Conservation (phyloP, 192 early-diverging fungal genomes). For the Phlyctochytrium planicorne region DNA sequence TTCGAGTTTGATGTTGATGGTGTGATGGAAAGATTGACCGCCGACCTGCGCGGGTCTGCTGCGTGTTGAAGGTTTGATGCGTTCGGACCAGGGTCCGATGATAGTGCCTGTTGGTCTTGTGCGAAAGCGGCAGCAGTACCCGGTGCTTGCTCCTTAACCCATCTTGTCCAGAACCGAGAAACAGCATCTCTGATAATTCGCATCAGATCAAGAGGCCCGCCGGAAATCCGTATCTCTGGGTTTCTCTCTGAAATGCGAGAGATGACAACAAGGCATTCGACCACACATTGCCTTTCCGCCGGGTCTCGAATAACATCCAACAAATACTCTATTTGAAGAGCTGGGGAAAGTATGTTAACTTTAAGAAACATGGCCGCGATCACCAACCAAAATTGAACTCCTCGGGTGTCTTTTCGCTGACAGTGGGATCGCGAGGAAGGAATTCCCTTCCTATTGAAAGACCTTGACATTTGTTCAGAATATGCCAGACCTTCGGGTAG, state of each 20-base stretch:
- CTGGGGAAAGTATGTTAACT: constrained; percentile 25
- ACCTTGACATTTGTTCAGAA: constrained; percentile 61
- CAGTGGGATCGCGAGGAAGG: constrained; percentile 71
- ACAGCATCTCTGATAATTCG: constrained; percentile 67
- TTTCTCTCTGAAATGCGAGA: constrained; percentile 64
- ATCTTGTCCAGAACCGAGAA: constrained; percentile 65
- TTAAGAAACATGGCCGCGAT: background rate
- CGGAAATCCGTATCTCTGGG: constrained; percentile 50
- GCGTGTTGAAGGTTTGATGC: constrained; percentile 8
- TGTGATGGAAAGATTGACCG: background rate
- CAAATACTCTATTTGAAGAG: constrained; percentile 71
- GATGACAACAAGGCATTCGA: constrained; percentile 70
- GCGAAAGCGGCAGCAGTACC: constrained; percentile 20
- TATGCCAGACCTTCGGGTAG: constrained; percentile 73
- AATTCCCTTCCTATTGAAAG: constrained; percentile 59
- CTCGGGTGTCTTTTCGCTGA: constrained; percentile 79
- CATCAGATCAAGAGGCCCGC: constrained; percentile 56
- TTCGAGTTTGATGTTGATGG: background rate
- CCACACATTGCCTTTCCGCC: constrained; percentile 76
- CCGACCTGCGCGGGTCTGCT: background rate
- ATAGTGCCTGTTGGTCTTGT: background rate
- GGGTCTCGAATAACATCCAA: constrained; percentile 73
- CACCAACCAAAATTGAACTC: constrained; percentile 80
- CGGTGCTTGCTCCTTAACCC: constrained; percentile 55
- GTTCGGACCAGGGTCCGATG: background rate